phyloP scores from a whole-genome alignment of 2,329 filamentous ascomycete genomes.

The Cercospora sojina region DNA sequence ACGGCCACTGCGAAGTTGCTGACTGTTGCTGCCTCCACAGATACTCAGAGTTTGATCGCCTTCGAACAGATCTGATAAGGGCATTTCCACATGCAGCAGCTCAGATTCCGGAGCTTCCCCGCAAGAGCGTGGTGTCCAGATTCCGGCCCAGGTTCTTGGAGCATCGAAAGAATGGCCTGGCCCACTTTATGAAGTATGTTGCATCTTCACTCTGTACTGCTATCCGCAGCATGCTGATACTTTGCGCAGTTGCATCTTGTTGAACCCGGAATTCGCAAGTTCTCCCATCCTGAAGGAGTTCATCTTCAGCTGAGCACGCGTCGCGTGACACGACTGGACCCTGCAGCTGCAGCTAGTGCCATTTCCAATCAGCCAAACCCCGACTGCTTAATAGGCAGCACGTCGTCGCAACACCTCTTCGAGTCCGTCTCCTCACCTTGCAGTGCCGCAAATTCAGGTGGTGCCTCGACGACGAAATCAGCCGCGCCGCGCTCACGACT shows the following conservation, averaged over 20 bases:
- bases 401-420: not conserved
- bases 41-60: conserved; percentile 90
- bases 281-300: conserved; percentile 92
- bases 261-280: conserved; percentile 91
- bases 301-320: conserved; percentile 56
- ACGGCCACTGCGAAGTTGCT: not conserved
- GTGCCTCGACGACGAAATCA: not conserved
- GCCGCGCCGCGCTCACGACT: not conserved
- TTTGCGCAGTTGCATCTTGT: conserved; percentile 71
- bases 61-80: conserved; percentile 69
- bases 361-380: not conserved
- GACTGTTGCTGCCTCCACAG: conserved; percentile 40
- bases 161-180: conserved; percentile 74
- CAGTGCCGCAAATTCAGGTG: not conserved
- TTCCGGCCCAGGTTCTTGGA: conserved; percentile 85
- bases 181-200: conserved; percentile 88
- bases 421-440: not conserved
- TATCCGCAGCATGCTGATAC: conserved; percentile 12
- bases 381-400: not conserved
- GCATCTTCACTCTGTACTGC: conserved; percentile 20
- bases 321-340: not conserved
- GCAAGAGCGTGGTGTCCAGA: conserved; percentile 80
- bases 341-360: not conserved
- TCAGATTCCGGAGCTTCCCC: conserved; percentile 85
- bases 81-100: conserved; percentile 82